Evolutionary conservation across 192 early-diverging fungal species (phyloP).

Genomic region (Obelidium mucronatum): DNA sequence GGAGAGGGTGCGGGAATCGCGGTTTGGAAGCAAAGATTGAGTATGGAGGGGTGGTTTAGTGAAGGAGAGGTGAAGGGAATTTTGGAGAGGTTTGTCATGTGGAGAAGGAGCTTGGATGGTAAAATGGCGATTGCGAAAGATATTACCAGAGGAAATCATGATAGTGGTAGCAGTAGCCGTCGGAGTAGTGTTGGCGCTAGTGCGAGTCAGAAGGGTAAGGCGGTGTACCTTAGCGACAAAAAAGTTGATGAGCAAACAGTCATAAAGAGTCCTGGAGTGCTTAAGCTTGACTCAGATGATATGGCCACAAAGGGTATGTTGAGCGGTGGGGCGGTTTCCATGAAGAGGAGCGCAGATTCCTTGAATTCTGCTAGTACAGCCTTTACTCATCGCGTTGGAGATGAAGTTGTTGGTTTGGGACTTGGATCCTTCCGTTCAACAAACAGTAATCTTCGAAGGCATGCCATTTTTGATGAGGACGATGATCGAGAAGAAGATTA

Average conservation of each 20-base stretch:
- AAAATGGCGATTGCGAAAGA: not conserved
- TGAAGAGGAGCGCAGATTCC: not conserved
- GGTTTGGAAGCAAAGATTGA: constrained; percentile 58
- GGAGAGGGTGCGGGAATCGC: constrained; percentile 66
- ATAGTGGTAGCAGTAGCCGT: too few species aligned
- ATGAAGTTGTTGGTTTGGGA: not conserved
- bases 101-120: not conserved
- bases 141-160: not conserved
- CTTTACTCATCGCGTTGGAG: not conserved
- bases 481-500: not conserved
- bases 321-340: too few species aligned
- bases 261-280: not conserved
- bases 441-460: not conserved
- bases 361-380: not conserved
- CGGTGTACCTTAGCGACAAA: not conserved
- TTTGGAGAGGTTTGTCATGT: constrained; percentile 25
- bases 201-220: not conserved
- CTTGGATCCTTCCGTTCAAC: not conserved
- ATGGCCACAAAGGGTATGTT: too few species aligned
- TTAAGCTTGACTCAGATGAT: not conserved
- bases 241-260: not conserved
- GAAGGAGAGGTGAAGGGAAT: constrained; percentile 50
- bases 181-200: too few species aligned
- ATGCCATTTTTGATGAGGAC: not conserved
- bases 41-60: constrained; percentile 49